A percentile compares a stretch with the other conserved stretches of the same genome.
Conservation (phyloP, 1,284 basidiomycete species). For the Melampsora americana region DNA sequence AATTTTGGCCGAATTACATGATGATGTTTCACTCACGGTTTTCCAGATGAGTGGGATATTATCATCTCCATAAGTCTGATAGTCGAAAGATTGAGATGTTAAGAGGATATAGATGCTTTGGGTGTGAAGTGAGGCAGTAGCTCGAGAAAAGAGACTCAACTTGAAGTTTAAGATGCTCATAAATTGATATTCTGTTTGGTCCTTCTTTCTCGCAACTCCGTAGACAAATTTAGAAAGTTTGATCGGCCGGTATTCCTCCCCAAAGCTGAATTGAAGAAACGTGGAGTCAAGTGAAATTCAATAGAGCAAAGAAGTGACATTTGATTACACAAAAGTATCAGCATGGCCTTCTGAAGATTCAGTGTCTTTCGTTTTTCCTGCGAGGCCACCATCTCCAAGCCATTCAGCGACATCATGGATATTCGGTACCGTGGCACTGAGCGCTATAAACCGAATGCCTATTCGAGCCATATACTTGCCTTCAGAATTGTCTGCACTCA, state of each 20-base stretch:
- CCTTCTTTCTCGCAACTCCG: constrained; percentile 57
- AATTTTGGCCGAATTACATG: constrained; percentile 47
- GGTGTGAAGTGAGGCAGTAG: not conserved
- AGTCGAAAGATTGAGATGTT: constrained; percentile 54
- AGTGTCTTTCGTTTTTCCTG: constrained; percentile 22
- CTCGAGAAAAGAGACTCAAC: constrained; percentile 58
- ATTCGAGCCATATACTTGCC: constrained; percentile 48
- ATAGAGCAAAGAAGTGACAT: constrained; percentile 66
- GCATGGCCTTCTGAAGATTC: constrained; percentile 51
- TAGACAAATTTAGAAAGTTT: constrained; percentile 60
- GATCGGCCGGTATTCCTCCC: constrained; percentile 83
- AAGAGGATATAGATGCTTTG: constrained; percentile 58
- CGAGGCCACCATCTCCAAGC: constrained; percentile 62
- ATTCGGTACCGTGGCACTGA: constrained; percentile 93
- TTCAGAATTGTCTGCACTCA: not conserved
- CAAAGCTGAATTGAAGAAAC: constrained; percentile 63
- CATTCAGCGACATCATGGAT: constrained; percentile 82
- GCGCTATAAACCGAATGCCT: constrained; percentile 73
- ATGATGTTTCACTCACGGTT: constrained; percentile 63
- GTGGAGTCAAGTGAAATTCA: constrained; percentile 19
- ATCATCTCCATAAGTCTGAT: constrained; percentile 64
- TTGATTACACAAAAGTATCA: constrained; percentile 59
- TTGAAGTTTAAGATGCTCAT: constrained; percentile 69
- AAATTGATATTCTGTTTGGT: constrained; percentile 76
- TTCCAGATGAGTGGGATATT: constrained; percentile 60